A percentile compares a stretch with the other conserved stretches of the same genome.
Conservation (phyloP, 331 rosid species). For the Telfairia occidentalis region DNA sequence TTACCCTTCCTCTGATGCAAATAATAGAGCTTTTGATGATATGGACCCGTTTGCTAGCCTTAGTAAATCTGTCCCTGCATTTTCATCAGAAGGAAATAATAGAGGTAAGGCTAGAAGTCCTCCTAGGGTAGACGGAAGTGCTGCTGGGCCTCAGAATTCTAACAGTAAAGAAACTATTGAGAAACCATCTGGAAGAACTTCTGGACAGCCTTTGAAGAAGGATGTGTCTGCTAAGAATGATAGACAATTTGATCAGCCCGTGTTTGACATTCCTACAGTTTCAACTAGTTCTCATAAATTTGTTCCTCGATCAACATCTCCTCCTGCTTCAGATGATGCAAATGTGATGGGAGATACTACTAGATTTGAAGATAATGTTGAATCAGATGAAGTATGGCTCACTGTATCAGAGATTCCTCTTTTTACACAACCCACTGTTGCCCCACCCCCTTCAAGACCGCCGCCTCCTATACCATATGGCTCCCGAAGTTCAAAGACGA, state of each 20-base stretch:
- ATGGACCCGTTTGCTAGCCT: conserved; percentile 82
- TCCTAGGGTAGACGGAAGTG: conserved; percentile 32
- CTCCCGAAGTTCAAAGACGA: conserved; percentile 42
- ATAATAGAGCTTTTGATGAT: conserved; percentile 50
- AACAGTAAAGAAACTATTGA: conserved; percentile 39
- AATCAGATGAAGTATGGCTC: conserved; percentile 73
- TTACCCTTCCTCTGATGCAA: conserved; percentile 35
- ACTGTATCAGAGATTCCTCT: conserved; percentile 92
- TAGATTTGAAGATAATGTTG: conserved; percentile 46
- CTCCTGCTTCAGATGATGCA: conserved; percentile 46
- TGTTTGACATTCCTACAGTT: conserved; percentile 50
- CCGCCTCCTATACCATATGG: conserved; percentile 27
- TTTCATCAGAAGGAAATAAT: conserved; percentile 55
- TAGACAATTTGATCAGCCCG: conserved; percentile 46
- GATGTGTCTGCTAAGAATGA: conserved; percentile 40
- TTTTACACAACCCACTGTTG: conserved; percentile 74
- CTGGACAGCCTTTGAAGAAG: conserved; percentile 44
- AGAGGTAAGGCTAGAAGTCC: conserved; percentile 45
- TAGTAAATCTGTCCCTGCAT: conserved; percentile 63
- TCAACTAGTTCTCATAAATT: conserved; percentile 49
- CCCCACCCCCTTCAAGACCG: conserved; percentile 92
- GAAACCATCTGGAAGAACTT: conserved; percentile 43
- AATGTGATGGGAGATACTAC: conserved; percentile 44
- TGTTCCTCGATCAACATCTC: conserved; percentile 45
- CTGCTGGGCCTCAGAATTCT: conserved; percentile 30